phyloP scores from a whole-genome alignment of 2,329 filamentous ascomycete species.

The Tothia fuscella region DNA sequence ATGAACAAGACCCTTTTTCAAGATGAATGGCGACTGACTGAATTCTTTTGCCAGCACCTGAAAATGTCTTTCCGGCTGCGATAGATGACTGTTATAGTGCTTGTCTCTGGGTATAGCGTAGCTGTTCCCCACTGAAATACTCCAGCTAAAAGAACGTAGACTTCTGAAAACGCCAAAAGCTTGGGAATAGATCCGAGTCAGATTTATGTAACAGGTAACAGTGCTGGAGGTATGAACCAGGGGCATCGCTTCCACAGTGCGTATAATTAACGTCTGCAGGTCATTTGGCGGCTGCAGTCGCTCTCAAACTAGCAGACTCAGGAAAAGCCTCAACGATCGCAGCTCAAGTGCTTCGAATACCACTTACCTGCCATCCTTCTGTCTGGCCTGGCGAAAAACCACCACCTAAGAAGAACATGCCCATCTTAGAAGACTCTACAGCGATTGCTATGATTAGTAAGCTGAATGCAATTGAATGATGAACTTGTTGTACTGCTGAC shows the following conservation, averaged over 20 bases:
- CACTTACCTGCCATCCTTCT: not conserved
- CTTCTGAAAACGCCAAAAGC: not conserved
- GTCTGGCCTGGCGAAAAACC: not conserved
- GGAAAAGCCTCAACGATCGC: not conserved
- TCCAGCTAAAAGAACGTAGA: not conserved
- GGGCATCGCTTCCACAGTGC: no score
- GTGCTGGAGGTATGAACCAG: not conserved
- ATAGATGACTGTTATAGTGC: not conserved
- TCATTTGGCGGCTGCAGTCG: not conserved
- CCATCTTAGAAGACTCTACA: not conserved
- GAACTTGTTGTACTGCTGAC: not conserved
- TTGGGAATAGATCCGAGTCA: not conserved
- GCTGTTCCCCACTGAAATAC: not conserved
- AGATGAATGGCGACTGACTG: not conserved
- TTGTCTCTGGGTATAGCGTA: not conserved
- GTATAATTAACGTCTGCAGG: not conserved
- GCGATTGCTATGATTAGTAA: not conserved
- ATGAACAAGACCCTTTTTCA: not conserved
- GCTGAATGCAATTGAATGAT: not conserved
- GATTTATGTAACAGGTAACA: constrained; percentile 1
- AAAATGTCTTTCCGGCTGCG: not conserved
- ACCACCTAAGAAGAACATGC: not conserved
- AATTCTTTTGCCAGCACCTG: not conserved
- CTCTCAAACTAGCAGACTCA: not conserved
- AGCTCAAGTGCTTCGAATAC: constrained; percentile 1